These are phyloP conservation scores for Fraxinus baroniana DNA, from an alignment of 305 asterid genomes.

Conservation along the genomic window DNA sequence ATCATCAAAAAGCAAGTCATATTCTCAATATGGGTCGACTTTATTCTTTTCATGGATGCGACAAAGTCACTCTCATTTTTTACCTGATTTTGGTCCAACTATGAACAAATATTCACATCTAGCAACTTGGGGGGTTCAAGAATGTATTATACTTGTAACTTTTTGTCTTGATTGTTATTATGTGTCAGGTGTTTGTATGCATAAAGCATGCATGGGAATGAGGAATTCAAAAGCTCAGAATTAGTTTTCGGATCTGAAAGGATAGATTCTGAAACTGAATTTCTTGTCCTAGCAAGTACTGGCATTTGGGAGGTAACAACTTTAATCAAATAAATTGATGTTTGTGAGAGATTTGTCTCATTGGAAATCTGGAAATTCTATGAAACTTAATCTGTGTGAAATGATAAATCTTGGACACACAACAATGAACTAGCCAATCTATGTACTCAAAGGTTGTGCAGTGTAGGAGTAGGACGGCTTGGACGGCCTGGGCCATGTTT, in stretches of 20 bases:
- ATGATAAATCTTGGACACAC: neutral
- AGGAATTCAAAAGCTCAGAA: slow-evolving; percentile 34
- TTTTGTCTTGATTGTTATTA: neutral
- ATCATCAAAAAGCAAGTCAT: too few species aligned
- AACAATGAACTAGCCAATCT: neutral
- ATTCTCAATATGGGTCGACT: too few species aligned
- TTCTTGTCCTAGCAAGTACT: slow-evolving; percentile 51
- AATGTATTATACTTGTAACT: neutral
- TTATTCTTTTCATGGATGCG: too few species aligned
- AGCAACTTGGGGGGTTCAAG: neutral
- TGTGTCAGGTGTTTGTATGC: slow-evolving; percentile 27
- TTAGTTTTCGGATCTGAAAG: slow-evolving; percentile 40
- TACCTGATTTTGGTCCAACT: neutral
- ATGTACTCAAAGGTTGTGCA: neutral
- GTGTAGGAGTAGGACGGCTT: neutral
- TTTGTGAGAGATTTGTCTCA: neutral
- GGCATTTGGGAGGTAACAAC: slow-evolving; percentile 64
- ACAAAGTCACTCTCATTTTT: neutral
- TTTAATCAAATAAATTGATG: neutral
- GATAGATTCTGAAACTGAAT: slow-evolving; percentile 47
- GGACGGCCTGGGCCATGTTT: neutral
- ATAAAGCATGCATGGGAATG: slow-evolving; percentile 12
- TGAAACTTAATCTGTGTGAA: neutral
- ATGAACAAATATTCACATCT: neutral
- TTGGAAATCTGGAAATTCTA: neutral